Conservation (phyloP, 1,284 basidiomycete species). For the Cystobasidiaceae sp. region DNA sequence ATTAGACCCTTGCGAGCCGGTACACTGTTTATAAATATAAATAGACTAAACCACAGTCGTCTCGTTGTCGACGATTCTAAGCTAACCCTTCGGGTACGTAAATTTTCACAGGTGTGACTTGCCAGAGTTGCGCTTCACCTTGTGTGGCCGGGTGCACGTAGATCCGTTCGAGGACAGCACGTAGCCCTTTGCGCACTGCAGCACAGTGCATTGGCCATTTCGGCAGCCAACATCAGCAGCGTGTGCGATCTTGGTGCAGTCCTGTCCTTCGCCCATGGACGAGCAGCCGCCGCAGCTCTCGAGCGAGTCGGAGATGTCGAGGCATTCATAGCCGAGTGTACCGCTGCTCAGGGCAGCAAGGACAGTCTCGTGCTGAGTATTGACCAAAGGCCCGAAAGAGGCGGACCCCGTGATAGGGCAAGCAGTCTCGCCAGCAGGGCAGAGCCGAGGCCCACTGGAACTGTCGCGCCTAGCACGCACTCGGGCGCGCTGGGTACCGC, state of each 20-base stretch:
- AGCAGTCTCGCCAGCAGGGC: background rate
- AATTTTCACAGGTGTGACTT: no score
- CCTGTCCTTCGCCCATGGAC: background rate
- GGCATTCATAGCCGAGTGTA: background rate
- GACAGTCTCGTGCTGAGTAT: background rate
- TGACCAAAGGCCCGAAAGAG: background rate
- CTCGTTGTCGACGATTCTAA: no score
- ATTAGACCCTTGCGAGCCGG: no score
- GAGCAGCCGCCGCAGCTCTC: slow-evolving; percentile 7
- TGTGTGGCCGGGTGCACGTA: no score
- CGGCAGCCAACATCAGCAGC: background rate
- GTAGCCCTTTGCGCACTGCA: background rate
- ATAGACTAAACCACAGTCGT: no score
- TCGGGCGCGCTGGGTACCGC: background rate
- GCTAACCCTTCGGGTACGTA: no score
- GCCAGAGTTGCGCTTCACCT: no score
- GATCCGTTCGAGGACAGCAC: background rate
- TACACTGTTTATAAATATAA: no score
- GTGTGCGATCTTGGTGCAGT: background rate
- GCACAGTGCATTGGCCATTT: background rate
- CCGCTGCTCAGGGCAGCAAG: background rate
- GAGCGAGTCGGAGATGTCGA: background rate
- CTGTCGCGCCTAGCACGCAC: no score
- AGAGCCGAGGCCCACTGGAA: no score
- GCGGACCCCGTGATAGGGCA: background rate